Percentiles rank a stretch among this genome's conserved stretches.
Conservation (phyloP, 2,329 filamentous ascomycete species). For the Fusarium falciforme region DNA sequence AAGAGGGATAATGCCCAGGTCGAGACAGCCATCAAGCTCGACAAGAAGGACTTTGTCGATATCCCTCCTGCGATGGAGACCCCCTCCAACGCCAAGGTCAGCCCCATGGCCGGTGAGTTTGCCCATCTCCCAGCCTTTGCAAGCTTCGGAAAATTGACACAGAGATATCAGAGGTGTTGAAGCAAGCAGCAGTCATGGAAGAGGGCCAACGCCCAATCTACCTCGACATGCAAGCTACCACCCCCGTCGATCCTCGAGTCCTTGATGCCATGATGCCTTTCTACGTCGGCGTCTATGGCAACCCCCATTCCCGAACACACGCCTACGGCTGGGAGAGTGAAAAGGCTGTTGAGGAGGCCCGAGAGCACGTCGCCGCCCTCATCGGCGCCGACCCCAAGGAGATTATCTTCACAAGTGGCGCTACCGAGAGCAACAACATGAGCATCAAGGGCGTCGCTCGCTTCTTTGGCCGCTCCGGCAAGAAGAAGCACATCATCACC, state of each 20-base stretch:
- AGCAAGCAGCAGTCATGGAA: slow-evolving; percentile 93
- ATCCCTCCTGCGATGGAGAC: slow-evolving; percentile 51
- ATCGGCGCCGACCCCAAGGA: slow-evolving; percentile 97
- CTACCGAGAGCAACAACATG: slow-evolving; percentile 99
- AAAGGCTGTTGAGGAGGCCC: slow-evolving; percentile 88
- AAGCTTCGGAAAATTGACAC: slow-evolving; percentile 26
- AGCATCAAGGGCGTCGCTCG: slow-evolving; percentile 97
- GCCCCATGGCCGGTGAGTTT: slow-evolving; percentile 73
- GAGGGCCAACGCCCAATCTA: slow-evolving; percentile 95
- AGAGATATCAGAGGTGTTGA: slow-evolving; percentile 73
- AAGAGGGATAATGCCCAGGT: slow-evolving; percentile 85
- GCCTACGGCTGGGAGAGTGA: slow-evolving; percentile 99
- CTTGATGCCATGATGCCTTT: slow-evolving; percentile 97
- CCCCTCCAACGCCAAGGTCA: slow-evolving; percentile 70
- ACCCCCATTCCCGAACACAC: slow-evolving; percentile 96
- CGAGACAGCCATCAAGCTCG: slow-evolving; percentile 86
- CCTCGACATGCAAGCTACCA: slow-evolving; percentile 98
- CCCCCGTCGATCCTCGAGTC: slow-evolving; percentile 92
- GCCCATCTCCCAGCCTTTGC: neutral
- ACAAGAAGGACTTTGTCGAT: slow-evolving; percentile 83
- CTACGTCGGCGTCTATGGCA: slow-evolving; percentile 93
- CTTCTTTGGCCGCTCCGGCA: slow-evolving; percentile 91
- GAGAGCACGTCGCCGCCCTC: slow-evolving; percentile 83
- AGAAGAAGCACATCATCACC: slow-evolving; percentile 99
- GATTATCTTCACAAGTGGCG: slow-evolving; percentile 98